Base-by-base conservation (phyloP, 1,284 basidiomycete species). In the Malassezia japonica region DNA sequence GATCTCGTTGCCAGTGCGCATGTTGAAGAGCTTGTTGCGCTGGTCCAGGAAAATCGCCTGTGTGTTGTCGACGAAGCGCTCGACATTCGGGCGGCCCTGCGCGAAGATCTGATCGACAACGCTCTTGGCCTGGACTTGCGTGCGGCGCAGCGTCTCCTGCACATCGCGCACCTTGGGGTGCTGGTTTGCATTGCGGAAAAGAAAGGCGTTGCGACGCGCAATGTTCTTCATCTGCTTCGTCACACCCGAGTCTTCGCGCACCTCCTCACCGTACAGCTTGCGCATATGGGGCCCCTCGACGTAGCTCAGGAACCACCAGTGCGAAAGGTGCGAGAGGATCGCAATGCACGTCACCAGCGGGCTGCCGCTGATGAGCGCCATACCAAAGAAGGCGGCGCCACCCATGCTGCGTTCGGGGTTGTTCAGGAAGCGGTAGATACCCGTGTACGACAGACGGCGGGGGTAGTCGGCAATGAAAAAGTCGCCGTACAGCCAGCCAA, bases 401-500 rank as follows among this genome's bases (percentile, higher is more conserved):
- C 89, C 89, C 83, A 94, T 88, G 10, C 56, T 82, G 27, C 79
- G 71, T 74, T 98, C 92, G 0, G 92, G 92, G 70, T 96, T 94
- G 75, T 98, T 94, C 52, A 94, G 77, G 77, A 87, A 92, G 18
- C 75, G 67, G 75, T 91, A 95, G 64, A 98, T 96, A 27, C 92
- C 92, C 43, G 88, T 92, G 73, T 96, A 96, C 57, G 91, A 87
- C 7, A 96, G 78, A 59, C 88, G 83, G 1, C 86, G 77, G 2
- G 92, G 89, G 72, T 88, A 92, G 54, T 78, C 75, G 62, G 89
- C 86, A 72, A 95, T 84, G 79, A 96, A 98, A 76, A 98, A 98
- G 75, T 98, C 92, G 25, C 60, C 55, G 38, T 68, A 60, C 13
- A 60, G 59, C 61, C 58, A 68, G 23, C 67, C 67, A 47, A 69